phyloP scores from a whole-genome alignment of 805 yeast genomes.

The Kodamaea fukazawae region DNA sequence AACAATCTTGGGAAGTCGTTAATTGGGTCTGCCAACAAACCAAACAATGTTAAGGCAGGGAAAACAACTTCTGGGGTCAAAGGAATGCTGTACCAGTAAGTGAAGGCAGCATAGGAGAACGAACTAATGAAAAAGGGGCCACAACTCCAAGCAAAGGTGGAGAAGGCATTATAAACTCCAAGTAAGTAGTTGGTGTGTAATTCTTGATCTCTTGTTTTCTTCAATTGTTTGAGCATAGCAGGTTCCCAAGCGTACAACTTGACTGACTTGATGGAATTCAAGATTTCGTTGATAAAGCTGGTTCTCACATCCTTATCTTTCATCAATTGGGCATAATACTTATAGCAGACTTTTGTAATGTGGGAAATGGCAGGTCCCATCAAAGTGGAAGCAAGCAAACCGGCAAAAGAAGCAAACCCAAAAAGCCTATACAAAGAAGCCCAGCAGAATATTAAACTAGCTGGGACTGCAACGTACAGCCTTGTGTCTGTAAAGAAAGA shows the following conservation, averaged over 20 bases:
- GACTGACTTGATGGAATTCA: constrained; percentile 59
- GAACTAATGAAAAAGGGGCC: constrained; percentile 66
- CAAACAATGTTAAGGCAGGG: constrained; percentile 63
- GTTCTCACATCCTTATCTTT: constrained; percentile 59
- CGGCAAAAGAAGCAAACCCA: constrained; percentile 60
- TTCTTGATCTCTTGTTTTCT: constrained; percentile 55
- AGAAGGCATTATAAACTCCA: constrained; percentile 41
- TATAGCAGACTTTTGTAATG: constrained; percentile 43
- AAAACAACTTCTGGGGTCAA: constrained; percentile 67
- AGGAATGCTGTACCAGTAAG: constrained; percentile 42
- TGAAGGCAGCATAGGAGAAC: constrained; percentile 55
- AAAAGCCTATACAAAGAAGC: constrained; percentile 52
- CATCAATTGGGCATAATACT: constrained; percentile 40
- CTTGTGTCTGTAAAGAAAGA: constrained; percentile 53
- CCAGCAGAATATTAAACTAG: constrained; percentile 52
- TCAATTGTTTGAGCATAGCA: constrained; percentile 54
- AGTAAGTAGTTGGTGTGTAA: constrained; percentile 49
- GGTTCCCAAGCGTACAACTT: constrained; percentile 70
- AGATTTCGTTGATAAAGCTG: constrained; percentile 55
- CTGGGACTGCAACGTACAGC: constrained; percentile 55
- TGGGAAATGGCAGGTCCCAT: constrained; percentile 58
- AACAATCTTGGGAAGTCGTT: constrained; percentile 56
- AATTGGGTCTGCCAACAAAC: constrained; percentile 56
- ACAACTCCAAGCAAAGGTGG: constrained; percentile 59
- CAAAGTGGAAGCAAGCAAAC: constrained; percentile 49